These are phyloP conservation scores for Entomortierella beljakovae DNA, from an alignment of 192 early-diverging fungal genomes.

Conservation along the genomic window DNA sequence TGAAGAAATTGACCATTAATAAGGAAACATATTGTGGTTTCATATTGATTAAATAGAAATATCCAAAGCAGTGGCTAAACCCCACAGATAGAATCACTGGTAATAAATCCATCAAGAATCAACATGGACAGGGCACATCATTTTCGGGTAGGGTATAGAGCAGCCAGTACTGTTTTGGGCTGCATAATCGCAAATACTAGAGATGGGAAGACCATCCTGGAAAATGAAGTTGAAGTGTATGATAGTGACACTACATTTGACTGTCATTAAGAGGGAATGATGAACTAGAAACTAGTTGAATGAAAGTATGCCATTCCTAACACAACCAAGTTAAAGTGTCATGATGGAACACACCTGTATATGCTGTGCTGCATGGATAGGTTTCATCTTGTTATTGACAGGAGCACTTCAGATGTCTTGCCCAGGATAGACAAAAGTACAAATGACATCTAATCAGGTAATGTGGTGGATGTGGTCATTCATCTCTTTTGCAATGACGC, in stretches of 20 bases:
- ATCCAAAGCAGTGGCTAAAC: too few relatives aligned
- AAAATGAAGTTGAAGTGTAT: slow-evolving; percentile 9
- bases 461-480: too few relatives aligned
- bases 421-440: too few relatives aligned
- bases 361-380: slow-evolving; percentile 1
- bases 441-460: too few relatives aligned
- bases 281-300: neutral
- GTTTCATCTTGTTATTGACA: neutral
- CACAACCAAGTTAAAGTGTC: neutral
- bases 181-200: neutral
- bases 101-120: neutral
- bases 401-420: too few relatives aligned
- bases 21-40: too few relatives aligned
- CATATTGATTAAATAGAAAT: too few relatives aligned
- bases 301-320: neutral
- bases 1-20: too few relatives aligned
- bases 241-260: slow-evolving; percentile 5
- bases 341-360: neutral
- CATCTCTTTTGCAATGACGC: too few relatives aligned
- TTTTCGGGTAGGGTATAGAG: neutral
- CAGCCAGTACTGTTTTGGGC: slow-evolving; percentile 1
- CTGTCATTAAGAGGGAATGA: neutral
- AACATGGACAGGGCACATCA: slow-evolving; percentile 5
- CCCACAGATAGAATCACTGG: too few relatives aligned
- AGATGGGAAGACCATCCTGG: neutral